Base-by-base conservation (phyloP, 2,329 filamentous ascomycete genomes). In the Trichoderma sp. region DNA sequence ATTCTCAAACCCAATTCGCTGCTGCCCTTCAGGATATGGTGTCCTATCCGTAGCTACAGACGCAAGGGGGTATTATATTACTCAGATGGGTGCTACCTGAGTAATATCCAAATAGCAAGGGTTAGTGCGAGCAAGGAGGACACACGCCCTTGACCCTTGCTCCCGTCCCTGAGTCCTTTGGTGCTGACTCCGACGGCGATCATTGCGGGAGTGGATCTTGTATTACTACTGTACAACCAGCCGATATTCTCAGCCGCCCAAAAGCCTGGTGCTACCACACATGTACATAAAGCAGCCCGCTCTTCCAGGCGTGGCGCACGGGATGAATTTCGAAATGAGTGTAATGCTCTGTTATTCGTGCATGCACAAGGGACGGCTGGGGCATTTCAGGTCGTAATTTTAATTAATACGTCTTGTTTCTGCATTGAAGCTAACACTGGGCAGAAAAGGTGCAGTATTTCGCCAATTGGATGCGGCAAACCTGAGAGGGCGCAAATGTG, bases 61-160 rank as follows among this genome's bases (percentile, higher is more conserved):
- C 6, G 28, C 18, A 53, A 28, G 26, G 64, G 32, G 53, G 6
- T 6, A 15, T 28, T 8, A 14, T 39, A 62, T 70, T 70, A 70
- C 66, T 70, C 66, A 70, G 57, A 53, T 53, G 39, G 30, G 30
- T 21, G 21, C 39, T 7, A 28, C 51, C 66, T 70, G 57, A 70
- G 66, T 70, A 69, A 61, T 69, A 36, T 34, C 26, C 14, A 47
- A 18, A 7, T 18, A 26, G 57, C 30, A 51, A 30, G 18, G 53
- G 18, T 47, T 51, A 60, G 53, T 32, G 53, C 26, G 6, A 58
- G 65, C 7, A 32, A 65, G 8, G 61, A 4, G 36, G 32, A 26
- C 24, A 51, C 39, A 51, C 57, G 39, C 57, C 21, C 30, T 36
- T 51, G 3, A 21, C 56, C 14, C 34, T 28, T 69, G 8, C 43